Percentiles rank a stretch among this genome's conserved stretches.
Evolutionary conservation across 495 filamentous ascomycete species (phyloP).

Genomic region (Friedmanniomyces endolithicus): DNA sequence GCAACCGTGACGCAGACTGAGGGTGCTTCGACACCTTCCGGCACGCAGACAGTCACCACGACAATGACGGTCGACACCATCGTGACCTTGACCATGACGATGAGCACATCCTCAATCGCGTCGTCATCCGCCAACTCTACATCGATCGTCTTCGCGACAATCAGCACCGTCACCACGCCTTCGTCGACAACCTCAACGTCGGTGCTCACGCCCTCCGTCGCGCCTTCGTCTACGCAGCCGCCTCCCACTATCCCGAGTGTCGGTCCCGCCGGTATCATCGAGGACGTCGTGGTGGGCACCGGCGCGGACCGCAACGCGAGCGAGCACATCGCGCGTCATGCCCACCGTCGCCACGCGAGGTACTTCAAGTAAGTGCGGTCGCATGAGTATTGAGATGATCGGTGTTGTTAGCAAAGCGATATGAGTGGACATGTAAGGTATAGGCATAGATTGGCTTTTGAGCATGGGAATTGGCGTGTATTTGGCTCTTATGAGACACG

Average conservation of each 20-base stretch:
- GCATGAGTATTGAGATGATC: background rate
- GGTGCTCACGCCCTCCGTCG: background rate
- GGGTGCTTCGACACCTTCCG: background rate
- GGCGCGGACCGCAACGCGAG: background rate
- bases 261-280: background rate
- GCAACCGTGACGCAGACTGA: background rate
- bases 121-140: background rate
- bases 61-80: background rate
- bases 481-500: too few relatives aligned
- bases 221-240: background rate
- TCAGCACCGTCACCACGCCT: background rate
- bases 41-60: background rate
- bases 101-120: constrained; percentile 1
- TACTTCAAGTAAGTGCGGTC: background rate
- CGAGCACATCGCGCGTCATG: background rate
- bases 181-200: background rate
- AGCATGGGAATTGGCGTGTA: too few relatives aligned
- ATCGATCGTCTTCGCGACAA: background rate
- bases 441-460: too few relatives aligned
- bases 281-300: background rate
- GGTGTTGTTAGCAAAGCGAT: too few relatives aligned
- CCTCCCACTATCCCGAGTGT: background rate
- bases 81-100: background rate
- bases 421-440: too few relatives aligned
- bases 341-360: background rate